Percentiles rank a stretch among this genome's conserved stretches.
Conservation (phyloP, 805 yeast species). For the Ogataea minuta region DNA sequence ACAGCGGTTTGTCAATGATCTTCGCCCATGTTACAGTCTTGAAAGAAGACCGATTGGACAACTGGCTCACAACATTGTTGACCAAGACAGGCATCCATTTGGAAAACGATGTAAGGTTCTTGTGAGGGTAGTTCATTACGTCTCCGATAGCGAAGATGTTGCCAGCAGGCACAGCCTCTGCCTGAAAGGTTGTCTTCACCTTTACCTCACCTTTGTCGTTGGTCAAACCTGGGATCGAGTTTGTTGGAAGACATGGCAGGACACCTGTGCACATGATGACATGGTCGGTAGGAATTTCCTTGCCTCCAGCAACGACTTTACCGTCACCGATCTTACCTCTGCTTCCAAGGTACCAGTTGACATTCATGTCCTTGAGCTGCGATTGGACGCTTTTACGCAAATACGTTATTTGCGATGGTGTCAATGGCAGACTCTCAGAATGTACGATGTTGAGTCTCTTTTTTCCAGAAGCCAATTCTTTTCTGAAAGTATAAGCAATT, state of each 20-base stretch:
- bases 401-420: background rate
- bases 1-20: background rate
- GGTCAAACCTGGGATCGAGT: conserved; percentile 8
- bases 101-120: conserved; percentile 23
- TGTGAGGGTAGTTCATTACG: conserved; percentile 25
- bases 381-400: conserved; percentile 5
- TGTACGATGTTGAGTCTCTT: conserved; percentile 30
- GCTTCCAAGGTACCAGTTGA: conserved; percentile 10
- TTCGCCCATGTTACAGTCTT: background rate
- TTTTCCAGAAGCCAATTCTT: conserved; percentile 13
- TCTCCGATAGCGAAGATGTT: conserved; percentile 37
- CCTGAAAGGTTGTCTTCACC: conserved; percentile 25
- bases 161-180: conserved; percentile 16
- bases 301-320: conserved; percentile 5
- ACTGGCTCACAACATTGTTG: conserved; percentile 17
- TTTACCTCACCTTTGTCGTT: conserved; percentile 15
- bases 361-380: conserved; percentile 8
- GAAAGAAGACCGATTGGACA: conserved; percentile 2
- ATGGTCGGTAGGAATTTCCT: conserved; percentile 10
- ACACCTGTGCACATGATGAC: conserved; percentile 15
- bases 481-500: conserved; percentile 22
- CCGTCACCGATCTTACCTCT: conserved; percentile 5
- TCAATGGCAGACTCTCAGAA: conserved; percentile 14
- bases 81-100: conserved; percentile 18
- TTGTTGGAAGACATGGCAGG: conserved; percentile 6